Evolutionary conservation across 1,139 yeast genomes (phyloP).

Genomic region (Sugiyamaella grinbergsii): DNA sequence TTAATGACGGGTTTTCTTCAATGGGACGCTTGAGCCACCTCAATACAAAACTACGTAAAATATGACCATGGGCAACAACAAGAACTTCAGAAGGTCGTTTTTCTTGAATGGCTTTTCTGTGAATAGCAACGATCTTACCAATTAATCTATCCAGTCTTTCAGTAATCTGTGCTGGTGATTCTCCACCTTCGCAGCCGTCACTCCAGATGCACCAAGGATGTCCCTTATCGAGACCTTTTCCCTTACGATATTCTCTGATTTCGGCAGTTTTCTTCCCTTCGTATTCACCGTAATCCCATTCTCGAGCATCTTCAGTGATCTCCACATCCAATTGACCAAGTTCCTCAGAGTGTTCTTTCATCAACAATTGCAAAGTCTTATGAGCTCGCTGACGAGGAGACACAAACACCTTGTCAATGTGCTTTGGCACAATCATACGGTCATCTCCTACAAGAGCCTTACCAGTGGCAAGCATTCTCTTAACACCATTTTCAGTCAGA

Average conservation of each 20-base stretch:
- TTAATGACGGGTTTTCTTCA: constrained; percentile 68
- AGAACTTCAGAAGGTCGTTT: constrained; percentile 67
- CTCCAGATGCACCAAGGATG: constrained; percentile 82
- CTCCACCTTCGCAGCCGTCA: constrained; percentile 94
- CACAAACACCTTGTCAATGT: constrained; percentile 64
- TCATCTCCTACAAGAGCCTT: constrained; percentile 63
- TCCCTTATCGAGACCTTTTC: constrained; percentile 56
- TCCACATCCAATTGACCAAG: constrained; percentile 38
- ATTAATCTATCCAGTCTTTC: constrained; percentile 71
- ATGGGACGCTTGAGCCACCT: constrained; percentile 74
- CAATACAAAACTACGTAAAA: constrained; percentile 83
- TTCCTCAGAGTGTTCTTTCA: constrained; percentile 49
- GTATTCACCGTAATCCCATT: constrained; percentile 96
- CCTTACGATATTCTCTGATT: constrained; percentile 60
- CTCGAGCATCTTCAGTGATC: constrained; percentile 66
- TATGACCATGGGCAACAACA: constrained; percentile 92
- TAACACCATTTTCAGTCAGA: constrained; percentile 74
- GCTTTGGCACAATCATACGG: constrained; percentile 60
- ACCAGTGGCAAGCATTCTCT: constrained; percentile 77
- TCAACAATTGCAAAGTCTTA: constrained; percentile 63
- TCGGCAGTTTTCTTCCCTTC: constrained; percentile 77
- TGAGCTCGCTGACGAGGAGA: constrained; percentile 83
- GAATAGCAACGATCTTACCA: constrained; percentile 61
- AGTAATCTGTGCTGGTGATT: constrained; percentile 63
- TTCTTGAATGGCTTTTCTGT: constrained; percentile 57